These are phyloP conservation scores for Globisporangium alternatum DNA, from an alignment of 352 stramenopile genomes.

Conservation along the genomic window DNA sequence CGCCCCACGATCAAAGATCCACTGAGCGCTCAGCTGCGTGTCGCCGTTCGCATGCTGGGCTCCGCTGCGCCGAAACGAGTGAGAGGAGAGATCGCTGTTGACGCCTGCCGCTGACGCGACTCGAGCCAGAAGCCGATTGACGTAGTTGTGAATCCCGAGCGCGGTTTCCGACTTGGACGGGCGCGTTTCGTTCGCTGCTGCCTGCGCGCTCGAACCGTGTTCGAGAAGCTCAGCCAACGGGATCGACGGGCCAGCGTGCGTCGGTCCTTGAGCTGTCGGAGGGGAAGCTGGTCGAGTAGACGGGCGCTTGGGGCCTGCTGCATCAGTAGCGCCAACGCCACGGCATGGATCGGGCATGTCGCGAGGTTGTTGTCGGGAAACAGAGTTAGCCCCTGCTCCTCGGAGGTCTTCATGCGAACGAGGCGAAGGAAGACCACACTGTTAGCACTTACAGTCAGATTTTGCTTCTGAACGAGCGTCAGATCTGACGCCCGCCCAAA, in stretches of 20 bases:
- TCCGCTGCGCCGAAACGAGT: slow-evolving; percentile 4
- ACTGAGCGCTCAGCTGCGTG: slow-evolving; percentile 5
- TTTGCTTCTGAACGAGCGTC: slow-evolving; percentile 16
- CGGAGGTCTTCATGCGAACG: neutral
- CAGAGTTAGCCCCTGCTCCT: neutral
- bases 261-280: neutral
- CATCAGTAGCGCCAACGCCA: neutral
- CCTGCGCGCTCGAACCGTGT: too few species aligned
- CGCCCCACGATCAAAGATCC: slow-evolving; percentile 19
- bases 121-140: neutral
- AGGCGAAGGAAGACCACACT: slow-evolving; percentile 16
- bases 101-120: neutral
- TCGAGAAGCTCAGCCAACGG: too few species aligned
- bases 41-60: slow-evolving; percentile 13
- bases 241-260: neutral
- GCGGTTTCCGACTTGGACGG: neutral
- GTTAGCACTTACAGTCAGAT: slow-evolving; percentile 9
- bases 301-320: neutral
- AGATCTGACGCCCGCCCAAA: slow-evolving; percentile 32
- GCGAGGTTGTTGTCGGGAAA: neutral
- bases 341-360: neutral
- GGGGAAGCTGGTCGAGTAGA: neutral
- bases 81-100: neutral
- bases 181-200: neutral
- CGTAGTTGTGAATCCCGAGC: neutral